phyloP scores from a whole-genome alignment of 2,329 filamentous ascomycete species.

The Colletotrichum higginsianum region DNA sequence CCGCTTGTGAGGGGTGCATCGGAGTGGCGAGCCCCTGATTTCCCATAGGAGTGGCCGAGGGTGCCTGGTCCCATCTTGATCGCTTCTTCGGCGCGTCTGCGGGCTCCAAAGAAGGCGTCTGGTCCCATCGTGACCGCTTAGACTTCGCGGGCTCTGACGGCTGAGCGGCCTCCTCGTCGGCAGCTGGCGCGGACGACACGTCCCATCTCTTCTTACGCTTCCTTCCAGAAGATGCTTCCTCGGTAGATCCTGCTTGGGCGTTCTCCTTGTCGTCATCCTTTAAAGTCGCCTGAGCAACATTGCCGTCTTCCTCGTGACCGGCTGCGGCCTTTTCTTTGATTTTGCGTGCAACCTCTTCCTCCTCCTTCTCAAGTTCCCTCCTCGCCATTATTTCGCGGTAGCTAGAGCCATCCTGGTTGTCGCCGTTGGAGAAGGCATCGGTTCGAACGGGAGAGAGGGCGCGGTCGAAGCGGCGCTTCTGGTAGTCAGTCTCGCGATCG shows the following conservation, averaged over 20 bases:
- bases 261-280: slow-evolving; percentile 82
- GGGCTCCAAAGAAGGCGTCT: slow-evolving; percentile 74
- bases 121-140: slow-evolving; percentile 91
- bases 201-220: slow-evolving; percentile 99
- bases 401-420: slow-evolving; percentile 79
- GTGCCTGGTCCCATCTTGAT: slow-evolving; percentile 94
- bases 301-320: slow-evolving; percentile 70
- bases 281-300: slow-evolving; percentile 80
- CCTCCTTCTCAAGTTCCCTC: slow-evolving; percentile 92
- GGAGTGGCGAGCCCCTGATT: slow-evolving; percentile 83
- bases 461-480: slow-evolving; percentile 94
- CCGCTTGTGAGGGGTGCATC: slow-evolving; percentile 78
- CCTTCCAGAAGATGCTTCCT: slow-evolving; percentile 73
- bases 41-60: slow-evolving; percentile 82
- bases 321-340: slow-evolving; percentile 82
- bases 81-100: slow-evolving; percentile 79
- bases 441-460: slow-evolving; percentile 87
- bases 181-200: slow-evolving; percentile 72
- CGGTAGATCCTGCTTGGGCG: slow-evolving; percentile 77
- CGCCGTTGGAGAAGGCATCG: slow-evolving; percentile 86
- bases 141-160: slow-evolving; percentile 70
- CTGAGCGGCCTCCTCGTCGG: slow-evolving; percentile 65
- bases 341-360: slow-evolving; percentile 85
- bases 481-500: slow-evolving; percentile 96
- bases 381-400: slow-evolving; percentile 94